A percentile compares a stretch with the other conserved stretches of the same genome.
Evolutionary conservation across 2,329 filamentous ascomycete genomes (phyloP).

Genomic region (Tricladium varicosporioides): DNA sequence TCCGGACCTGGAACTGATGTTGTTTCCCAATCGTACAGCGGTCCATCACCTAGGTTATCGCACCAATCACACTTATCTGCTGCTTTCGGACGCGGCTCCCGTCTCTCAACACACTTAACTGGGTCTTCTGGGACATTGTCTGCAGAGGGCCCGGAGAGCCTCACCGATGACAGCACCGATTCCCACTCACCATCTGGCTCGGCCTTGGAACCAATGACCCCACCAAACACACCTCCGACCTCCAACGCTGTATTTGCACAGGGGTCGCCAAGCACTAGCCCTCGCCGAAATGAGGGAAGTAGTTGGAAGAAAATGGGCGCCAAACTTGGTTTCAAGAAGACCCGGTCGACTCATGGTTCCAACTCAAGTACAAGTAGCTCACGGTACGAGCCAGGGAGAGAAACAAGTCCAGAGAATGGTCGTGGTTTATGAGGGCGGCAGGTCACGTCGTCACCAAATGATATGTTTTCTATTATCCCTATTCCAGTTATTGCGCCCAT

Average conservation of each 20-base stretch:
- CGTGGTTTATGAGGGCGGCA: conserved; percentile 55
- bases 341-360: conserved; percentile 44
- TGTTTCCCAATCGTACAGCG: conserved; percentile 21
- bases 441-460: conserved; percentile 50
- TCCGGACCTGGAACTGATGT: conserved; percentile 19
- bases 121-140: conserved; percentile 43
- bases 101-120: conserved; percentile 27
- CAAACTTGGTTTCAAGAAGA: conserved; percentile 58
- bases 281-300: conserved; percentile 36
- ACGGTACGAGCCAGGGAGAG: conserved; percentile 36
- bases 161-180: conserved; percentile 65
- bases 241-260: conserved; percentile 42
- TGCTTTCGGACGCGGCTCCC: conserved; percentile 24
- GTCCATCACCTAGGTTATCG: conserved; percentile 25
- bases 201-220: conserved; percentile 65
- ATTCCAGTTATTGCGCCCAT: conserved; percentile 28
- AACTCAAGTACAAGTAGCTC: conserved; percentile 39
- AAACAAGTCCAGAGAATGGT: conserved; percentile 35
- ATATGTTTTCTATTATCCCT: conserved; percentile 32
- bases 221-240: conserved; percentile 69
- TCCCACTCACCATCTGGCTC: conserved; percentile 50
- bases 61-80: conserved; percentile 31
- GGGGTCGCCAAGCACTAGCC: conserved; percentile 27
- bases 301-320: conserved; percentile 65
- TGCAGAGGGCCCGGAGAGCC: conserved; percentile 47